Evolutionary conservation across 2,329 filamentous ascomycete genomes (phyloP).

Genomic region (Scolecobasidium constrictum): DNA sequence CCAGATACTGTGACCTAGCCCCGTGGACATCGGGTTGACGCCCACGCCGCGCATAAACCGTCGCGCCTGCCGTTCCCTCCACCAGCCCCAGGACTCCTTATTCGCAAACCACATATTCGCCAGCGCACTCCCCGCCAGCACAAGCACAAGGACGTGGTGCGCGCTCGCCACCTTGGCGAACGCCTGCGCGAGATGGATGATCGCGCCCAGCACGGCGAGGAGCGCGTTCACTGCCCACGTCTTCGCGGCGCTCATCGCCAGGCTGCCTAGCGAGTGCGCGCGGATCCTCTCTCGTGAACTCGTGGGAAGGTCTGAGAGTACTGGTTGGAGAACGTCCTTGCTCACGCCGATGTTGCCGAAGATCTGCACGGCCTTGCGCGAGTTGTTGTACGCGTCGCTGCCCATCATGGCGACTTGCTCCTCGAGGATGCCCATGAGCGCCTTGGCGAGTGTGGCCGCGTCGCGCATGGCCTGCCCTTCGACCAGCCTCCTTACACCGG

Average conservation of each 20-base stretch:
- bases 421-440: slow-evolving; percentile 63
- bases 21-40: slow-evolving; percentile 34
- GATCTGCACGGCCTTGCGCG: slow-evolving; percentile 67
- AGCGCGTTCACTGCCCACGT: neutral
- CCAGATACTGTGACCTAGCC: slow-evolving; percentile 83
- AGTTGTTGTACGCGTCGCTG: slow-evolving; percentile 51
- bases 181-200: slow-evolving; percentile 49
- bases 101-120: slow-evolving; percentile 68
- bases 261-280: neutral
- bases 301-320: slow-evolving; percentile 22
- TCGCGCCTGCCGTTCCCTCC: slow-evolving; percentile 68
- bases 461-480: slow-evolving; percentile 63
- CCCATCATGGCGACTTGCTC: slow-evolving; percentile 70
- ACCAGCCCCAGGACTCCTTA: slow-evolving; percentile 67
- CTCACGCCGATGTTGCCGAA: slow-evolving; percentile 63
- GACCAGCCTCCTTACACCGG: slow-evolving; percentile 33
- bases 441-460: slow-evolving; percentile 58
- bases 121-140: slow-evolving; percentile 58
- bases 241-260: neutral
- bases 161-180: slow-evolving; percentile 59
- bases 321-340: slow-evolving; percentile 49
- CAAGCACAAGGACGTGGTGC: slow-evolving; percentile 59
- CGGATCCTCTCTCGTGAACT: slow-evolving; percentile 1
- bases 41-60: slow-evolving; percentile 73
- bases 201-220: slow-evolving; percentile 61